Base-by-base conservation (phyloP, 148 eudicot genomes). In the Camellia lanceoleosa region DNA sequence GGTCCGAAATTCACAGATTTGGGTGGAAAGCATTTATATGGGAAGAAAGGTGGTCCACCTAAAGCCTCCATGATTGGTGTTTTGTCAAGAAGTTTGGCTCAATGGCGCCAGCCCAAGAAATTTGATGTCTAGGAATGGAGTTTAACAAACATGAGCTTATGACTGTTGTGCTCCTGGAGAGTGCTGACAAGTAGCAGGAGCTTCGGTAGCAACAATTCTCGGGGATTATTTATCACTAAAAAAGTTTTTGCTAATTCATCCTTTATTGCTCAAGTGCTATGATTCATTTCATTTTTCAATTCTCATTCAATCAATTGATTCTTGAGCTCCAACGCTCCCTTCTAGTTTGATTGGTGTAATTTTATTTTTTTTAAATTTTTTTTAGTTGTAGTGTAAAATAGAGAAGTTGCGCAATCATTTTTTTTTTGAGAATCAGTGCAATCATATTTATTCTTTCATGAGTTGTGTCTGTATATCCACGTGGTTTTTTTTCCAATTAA, bases 41-140 rank as follows among this genome's bases (percentile, higher is more conserved):
- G 93, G 65, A 91, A 84, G 80, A 90, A 80, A 82, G 95, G 92
- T 75, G 82, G 86, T 80, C 90, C 86, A 63, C 86, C 87, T 41
- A 92, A 80, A 80, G 73, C 68, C 65, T 92, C 98, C 52, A 82
- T 93, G 64, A 80, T 92, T 71, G 82, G 86, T 79, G 83, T 88
- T n/a, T 84, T 93, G 78, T 90, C 94, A 38, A 92, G 90, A 90
- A 89, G 71, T 78, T 63, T 93, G 75, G 88, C 86, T 68, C 97
- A 87, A 4, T 93, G 99, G 99, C 80, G 92, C 63, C 94, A 92
- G 55, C 99, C 99, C 16, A 96, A 92, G 86, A 96, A 96, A 76
- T 93, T 81, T 71, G 97, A 96, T 65, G 69, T 87, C 76, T 91
- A 93, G 91, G 68, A 76, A 54, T 76, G 62, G 12, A 80, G 61